Base-by-base conservation (phyloP, 164 flowering plant genomes). In the Macadamia integrifolia region DNA sequence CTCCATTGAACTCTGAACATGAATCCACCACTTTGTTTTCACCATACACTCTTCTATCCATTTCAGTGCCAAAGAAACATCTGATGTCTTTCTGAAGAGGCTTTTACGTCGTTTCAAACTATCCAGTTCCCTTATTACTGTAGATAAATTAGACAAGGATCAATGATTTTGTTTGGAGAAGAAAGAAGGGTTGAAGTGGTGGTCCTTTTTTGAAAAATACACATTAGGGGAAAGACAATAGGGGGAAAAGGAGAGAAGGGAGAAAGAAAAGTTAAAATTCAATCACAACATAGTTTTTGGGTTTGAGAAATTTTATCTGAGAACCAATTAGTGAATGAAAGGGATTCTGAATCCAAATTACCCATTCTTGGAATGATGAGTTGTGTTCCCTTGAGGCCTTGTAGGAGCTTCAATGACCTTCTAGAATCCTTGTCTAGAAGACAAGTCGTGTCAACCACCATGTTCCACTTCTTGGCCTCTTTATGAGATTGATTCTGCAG, bases 1-100 rank as follows among this genome's bases (percentile, higher is more conserved):
- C 70, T 88, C 90, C 9, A 42, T 48, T 6, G 88, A 83, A 78
- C 82, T 87, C 77, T 90, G 92, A 42, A 94, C 84, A 75, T 87
- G 90, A 75, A 94, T 88, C 98, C 98, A 94, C 91, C 89, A 88
- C 31, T 74, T 81, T 49, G 83, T 75, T 67, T 80, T 78, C 44
- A 75, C 81, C 90, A 86, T 85, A 49, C 93, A 86, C 43, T 88
- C 89, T 78, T 87, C 88, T 32, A 94, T 89, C 97, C 97, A 94
- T 67, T 86, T 77, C 57, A 92, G 65, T 43, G 80, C 88, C 29
- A 82, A 65, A 71, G 83, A 79, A 50, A 75, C 90, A 66, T 80
- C 88, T 13, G 81, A 66, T 18, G 29, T 81, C 77, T 85, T 85
- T 70, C 85, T 68, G 65, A 92, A 87, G 66, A 91, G 69, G 70